Percentiles rank a stretch among this genome's conserved stretches.
Evolutionary conservation across 2,329 filamentous ascomycete genomes (phyloP).

Genomic region (Phoma herbarum): DNA sequence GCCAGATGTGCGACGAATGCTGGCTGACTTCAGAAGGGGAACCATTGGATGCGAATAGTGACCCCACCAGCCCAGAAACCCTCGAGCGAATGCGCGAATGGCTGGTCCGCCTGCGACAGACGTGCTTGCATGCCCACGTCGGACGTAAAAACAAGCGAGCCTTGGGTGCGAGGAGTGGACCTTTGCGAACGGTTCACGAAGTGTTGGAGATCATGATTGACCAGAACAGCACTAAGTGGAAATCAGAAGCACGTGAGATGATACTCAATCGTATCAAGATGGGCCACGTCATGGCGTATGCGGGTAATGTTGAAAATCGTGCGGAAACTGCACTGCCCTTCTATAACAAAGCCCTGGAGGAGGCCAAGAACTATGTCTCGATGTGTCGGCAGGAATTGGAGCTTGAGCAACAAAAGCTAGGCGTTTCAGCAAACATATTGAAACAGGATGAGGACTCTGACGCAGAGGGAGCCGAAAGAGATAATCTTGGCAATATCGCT

Average conservation of each 20-base stretch:
- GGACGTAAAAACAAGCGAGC: conserved; percentile 71
- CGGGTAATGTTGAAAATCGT: conserved; percentile 61
- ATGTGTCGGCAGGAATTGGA: conserved; percentile 71
- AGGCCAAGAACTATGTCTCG: conserved; percentile 61
- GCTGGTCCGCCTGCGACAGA: conserved; percentile 80
- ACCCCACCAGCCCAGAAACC: conserved; percentile 64
- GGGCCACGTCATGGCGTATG: conserved; percentile 83
- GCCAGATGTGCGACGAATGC: conserved; percentile 75
- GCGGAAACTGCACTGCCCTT: conserved; percentile 73
- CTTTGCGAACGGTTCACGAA: conserved; percentile 82
- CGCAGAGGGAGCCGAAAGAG: conserved; percentile 51
- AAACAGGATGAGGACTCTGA: conserved; percentile 48
- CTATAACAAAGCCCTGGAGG: conserved; percentile 65
- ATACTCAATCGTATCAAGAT: conserved; percentile 70
- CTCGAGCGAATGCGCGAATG: conserved; percentile 80
- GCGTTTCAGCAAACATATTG: conserved; percentile 19
- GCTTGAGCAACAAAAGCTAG: conserved; percentile 57
- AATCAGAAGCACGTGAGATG: conserved; percentile 72
- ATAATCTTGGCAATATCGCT: conserved; percentile 59
- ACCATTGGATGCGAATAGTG: conserved; percentile 70
- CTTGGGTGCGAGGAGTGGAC: conserved; percentile 68
- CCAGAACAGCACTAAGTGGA: conserved; percentile 74
- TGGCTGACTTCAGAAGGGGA: conserved; percentile 71
- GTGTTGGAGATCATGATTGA: conserved; percentile 93
- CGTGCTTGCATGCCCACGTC: conserved; percentile 85